These are phyloP conservation scores for Podila horticola DNA, from an alignment of 192 early-diverging fungal species.

Conservation along the genomic window DNA sequence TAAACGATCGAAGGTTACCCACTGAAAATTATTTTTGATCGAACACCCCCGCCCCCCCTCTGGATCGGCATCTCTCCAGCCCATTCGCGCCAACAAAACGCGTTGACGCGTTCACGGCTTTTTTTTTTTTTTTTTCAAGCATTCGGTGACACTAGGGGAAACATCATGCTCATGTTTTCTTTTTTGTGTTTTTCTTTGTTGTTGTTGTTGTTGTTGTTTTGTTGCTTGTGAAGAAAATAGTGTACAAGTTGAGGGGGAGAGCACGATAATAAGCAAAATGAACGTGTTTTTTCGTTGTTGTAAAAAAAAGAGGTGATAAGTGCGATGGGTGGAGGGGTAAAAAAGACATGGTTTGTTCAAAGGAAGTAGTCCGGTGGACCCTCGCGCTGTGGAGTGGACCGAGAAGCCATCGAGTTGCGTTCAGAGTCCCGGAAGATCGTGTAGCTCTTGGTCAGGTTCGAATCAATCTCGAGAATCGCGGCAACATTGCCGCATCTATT, in stretches of 20 bases:
- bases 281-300: not conserved
- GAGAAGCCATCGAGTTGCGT: constrained; percentile 68
- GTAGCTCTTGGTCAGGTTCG: constrained; percentile 87
- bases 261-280: not conserved
- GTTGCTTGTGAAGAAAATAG: not conserved
- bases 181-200: constrained; percentile 1
- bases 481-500: constrained; percentile 95
- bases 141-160: no score
- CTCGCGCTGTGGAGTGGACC: constrained; percentile 85
- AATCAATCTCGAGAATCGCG: constrained; percentile 94
- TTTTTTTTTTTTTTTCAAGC: no score
- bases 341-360: constrained; percentile 49
- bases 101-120: no score
- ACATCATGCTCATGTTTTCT: not conserved
- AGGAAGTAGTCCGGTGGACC: constrained; percentile 95
- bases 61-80: no score
- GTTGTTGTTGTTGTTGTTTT: not conserved
- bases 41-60: no score
- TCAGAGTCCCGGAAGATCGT: constrained; percentile 77
- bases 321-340: not conserved
- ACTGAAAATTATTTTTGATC: no score
- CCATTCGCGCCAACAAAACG: no score
- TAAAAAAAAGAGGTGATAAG: not conserved
- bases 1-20: no score
- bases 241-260: no score